Conservation (phyloP, 2,329 filamentous ascomycete species). For the Aspergillus costaricaensis region DNA sequence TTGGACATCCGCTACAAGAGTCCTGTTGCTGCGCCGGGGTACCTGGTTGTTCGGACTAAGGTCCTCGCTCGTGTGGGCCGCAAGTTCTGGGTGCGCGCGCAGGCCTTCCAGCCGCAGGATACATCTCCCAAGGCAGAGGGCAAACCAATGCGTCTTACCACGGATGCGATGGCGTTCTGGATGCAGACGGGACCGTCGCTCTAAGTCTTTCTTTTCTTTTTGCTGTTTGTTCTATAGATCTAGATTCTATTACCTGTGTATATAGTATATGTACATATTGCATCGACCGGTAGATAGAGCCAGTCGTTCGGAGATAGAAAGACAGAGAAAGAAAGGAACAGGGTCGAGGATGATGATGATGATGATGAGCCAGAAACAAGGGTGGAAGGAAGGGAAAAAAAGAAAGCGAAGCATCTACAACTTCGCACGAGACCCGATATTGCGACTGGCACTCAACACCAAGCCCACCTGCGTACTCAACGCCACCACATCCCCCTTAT, state of each 20-base stretch:
- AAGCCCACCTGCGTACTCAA: conserved; percentile 69
- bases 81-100: conserved; percentile 46
- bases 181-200: conserved; percentile 29
- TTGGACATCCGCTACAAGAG: conserved; percentile 45
- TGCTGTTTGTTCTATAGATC: conserved; percentile 4
- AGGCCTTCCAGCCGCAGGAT: conserved; percentile 42
- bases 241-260: too few species aligned
- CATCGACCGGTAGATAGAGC: conserved; percentile 3
- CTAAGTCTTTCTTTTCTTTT: background rate
- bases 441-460: conserved; percentile 64
- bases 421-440: conserved; percentile 53
- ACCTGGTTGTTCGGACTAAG: conserved; percentile 40
- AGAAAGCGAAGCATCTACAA: conserved; percentile 18
- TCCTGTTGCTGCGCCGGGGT: conserved; percentile 39
- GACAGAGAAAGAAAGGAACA: too few species aligned
- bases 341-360: background rate
- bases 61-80: conserved; percentile 39
- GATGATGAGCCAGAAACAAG: background rate
- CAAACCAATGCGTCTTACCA: conserved; percentile 37
- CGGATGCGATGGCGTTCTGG: conserved; percentile 47
- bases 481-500: conserved; percentile 64
- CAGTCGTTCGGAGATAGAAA: background rate
- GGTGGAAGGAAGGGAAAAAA: too few species aligned
- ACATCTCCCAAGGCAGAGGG: background rate
- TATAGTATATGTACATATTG: conserved; percentile 12